phyloP scores from a whole-genome alignment of 2,329 filamentous ascomycete species.

The Trichoderma polysporum region DNA sequence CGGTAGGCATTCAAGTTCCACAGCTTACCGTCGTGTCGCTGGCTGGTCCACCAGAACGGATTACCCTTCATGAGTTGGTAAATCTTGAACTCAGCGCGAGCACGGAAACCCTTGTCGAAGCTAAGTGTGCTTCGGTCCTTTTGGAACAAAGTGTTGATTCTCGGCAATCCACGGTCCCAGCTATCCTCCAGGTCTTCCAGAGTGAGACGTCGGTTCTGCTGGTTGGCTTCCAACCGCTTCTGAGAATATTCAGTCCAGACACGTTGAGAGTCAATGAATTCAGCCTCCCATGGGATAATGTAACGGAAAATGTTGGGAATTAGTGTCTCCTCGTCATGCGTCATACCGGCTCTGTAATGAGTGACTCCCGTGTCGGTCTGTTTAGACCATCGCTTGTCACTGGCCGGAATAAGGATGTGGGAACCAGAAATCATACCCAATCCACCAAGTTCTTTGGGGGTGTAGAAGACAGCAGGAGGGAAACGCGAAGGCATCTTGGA shows the following conservation, averaged over 20 bases:
- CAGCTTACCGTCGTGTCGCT: slow-evolving; percentile 92
- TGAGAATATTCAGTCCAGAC: slow-evolving; percentile 99
- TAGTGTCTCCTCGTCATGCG: slow-evolving; percentile 93
- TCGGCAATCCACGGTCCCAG: slow-evolving; percentile 94
- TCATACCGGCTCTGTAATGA: slow-evolving; percentile 97
- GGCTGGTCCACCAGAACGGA: slow-evolving; percentile 99
- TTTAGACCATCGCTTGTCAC: slow-evolving; percentile 97
- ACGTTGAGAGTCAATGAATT: slow-evolving; percentile 97
- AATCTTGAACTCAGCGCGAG: slow-evolving; percentile 93
- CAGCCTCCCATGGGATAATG: slow-evolving; percentile 98
- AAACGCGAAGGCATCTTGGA: slow-evolving; percentile 99
- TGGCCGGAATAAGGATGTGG: slow-evolving; percentile 94
- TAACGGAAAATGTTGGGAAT: slow-evolving; percentile 99
- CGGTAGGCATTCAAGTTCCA: slow-evolving; percentile 97
- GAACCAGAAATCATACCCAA: slow-evolving; percentile 98
- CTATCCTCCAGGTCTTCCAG: slow-evolving; percentile 96
- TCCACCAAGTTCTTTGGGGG: slow-evolving; percentile 94
- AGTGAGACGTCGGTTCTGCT: slow-evolving; percentile 92
- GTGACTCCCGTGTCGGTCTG: slow-evolving; percentile 97
- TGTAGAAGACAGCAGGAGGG: slow-evolving; percentile 97
- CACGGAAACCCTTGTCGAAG: slow-evolving; percentile 97
- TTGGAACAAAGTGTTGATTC: slow-evolving; percentile 98
- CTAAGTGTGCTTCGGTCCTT: slow-evolving; percentile 96
- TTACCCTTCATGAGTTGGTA: slow-evolving; percentile 99
- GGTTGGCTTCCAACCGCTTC: slow-evolving; percentile 93